Evolutionary conservation across 768 basidiomycete genomes (phyloP).

Genomic region (Punctularia strigosozonata): DNA sequence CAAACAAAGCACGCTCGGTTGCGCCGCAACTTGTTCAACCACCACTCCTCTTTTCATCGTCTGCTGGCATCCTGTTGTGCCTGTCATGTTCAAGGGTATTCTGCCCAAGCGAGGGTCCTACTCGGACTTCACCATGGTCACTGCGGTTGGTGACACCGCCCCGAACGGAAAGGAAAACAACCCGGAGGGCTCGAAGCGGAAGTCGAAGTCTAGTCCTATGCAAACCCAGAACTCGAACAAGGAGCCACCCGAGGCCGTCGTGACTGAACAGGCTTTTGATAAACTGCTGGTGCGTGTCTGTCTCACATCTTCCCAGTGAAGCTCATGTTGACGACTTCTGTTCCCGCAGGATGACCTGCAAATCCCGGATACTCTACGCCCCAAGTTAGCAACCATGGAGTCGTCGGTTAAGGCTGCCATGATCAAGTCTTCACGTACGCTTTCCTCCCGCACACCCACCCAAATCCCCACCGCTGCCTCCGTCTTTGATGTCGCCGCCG

Average conservation of each 20-base stretch:
- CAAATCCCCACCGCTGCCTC: conserved; percentile 20
- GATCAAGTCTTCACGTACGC: conserved; percentile 72
- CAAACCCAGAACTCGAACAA: conserved; percentile 26
- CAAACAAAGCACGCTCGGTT: too few relatives aligned
- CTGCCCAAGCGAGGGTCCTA: conserved; percentile 58
- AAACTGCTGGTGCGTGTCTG: conserved; percentile 53
- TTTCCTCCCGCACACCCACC: conserved; percentile 27
- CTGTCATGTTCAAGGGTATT: conserved; percentile 71
- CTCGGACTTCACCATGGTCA: conserved; percentile 66
- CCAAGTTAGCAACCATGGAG: conserved; percentile 74
- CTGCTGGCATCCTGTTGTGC: not conserved
- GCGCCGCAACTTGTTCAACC: too few relatives aligned
- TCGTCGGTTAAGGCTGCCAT: conserved; percentile 82
- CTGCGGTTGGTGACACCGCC: conserved; percentile 29
- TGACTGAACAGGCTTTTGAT: conserved; percentile 67
- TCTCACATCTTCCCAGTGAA: not conserved
- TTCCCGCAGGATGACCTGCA: conserved; percentile 70
- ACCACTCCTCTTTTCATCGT: not conserved
- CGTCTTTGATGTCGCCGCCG: too few relatives aligned
- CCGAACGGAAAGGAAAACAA: conserved; percentile 60
- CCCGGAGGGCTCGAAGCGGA: conserved; percentile 21
- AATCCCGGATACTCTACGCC: conserved; percentile 67
- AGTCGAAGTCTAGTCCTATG: conserved; percentile 9
- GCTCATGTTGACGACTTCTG: not conserved
- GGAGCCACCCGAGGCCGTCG: conserved; percentile 22